These are phyloP conservation scores for Ceratocystis diversiconidia DNA, from an alignment of 2,329 filamentous ascomycete genomes.

Conservation along the genomic window DNA sequence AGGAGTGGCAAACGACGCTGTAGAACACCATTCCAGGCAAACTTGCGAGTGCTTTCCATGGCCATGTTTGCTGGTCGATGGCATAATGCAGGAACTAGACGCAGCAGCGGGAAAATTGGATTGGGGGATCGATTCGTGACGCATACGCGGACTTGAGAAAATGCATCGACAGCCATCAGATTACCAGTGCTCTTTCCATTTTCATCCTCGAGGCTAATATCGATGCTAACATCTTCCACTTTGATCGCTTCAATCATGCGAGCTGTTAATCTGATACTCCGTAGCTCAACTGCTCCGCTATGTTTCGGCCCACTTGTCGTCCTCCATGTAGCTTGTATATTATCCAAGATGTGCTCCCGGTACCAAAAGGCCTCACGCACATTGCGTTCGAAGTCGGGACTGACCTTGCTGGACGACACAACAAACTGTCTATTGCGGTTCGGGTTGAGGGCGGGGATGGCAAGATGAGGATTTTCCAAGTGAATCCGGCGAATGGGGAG, in stretches of 20 bases:
- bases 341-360: conserved; percentile 62
- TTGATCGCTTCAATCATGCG: conserved; percentile 75
- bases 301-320: conserved; percentile 38
- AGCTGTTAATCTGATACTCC: conserved; percentile 55
- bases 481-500: conserved; percentile 63
- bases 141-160: conserved; percentile 54
- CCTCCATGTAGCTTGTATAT: conserved; percentile 58
- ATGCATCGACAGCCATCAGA: conserved; percentile 31
- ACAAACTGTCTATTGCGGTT: conserved; percentile 85
- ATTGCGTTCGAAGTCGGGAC: conserved; percentile 63
- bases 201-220: conserved; percentile 24
- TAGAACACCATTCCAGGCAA: conserved; percentile 73
- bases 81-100: conserved; percentile 62
- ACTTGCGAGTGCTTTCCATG: conserved; percentile 66
- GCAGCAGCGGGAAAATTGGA: conserved; percentile 56
- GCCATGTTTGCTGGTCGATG: conserved; percentile 58
- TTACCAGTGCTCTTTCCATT: conserved; percentile 23
- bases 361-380: conserved; percentile 85
- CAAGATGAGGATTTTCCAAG: conserved; percentile 58
- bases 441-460: conserved; percentile 68
- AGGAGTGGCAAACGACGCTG: conserved; percentile 59
- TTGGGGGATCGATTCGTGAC: conserved; percentile 59
- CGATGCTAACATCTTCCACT: conserved; percentile 61
- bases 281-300: conserved; percentile 58
- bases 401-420: conserved; percentile 64